Conservation (phyloP, 176 grass and related monocot species). For the Cenchrus purpureus region DNA sequence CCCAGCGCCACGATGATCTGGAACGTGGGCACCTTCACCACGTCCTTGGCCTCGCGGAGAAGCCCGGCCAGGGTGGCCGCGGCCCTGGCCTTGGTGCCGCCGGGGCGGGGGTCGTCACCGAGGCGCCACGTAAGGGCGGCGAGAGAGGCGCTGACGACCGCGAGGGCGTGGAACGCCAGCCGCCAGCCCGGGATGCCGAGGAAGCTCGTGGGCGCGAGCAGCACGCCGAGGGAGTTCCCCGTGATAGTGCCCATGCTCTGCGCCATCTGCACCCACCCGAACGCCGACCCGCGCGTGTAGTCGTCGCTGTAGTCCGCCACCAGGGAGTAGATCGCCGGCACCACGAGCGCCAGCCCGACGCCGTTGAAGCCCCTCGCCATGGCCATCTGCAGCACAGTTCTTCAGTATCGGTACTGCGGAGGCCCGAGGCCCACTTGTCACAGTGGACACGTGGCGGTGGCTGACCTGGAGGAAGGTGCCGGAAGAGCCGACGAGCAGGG, state of each 20-base stretch:
- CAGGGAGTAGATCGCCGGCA: slow-evolving; percentile 51
- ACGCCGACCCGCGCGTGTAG: slow-evolving; percentile 43
- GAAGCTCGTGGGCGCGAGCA: slow-evolving; percentile 49
- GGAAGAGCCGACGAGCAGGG: not conserved
- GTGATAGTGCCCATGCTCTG: slow-evolving; percentile 22
- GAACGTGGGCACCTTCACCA: slow-evolving; percentile 41
- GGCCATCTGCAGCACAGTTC: not conserved
- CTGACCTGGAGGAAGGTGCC: not conserved
- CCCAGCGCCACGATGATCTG: slow-evolving; percentile 46
- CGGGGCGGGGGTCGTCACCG: slow-evolving; percentile 25
- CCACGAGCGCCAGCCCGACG: slow-evolving; percentile 48
- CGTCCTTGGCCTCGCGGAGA: slow-evolving; percentile 30
- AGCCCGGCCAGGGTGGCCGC: not conserved
- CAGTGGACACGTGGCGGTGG: no score
- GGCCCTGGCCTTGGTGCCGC: not conserved
- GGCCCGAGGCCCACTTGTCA: not conserved
- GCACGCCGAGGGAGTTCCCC: slow-evolving; percentile 31
- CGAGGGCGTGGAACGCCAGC: slow-evolving; percentile 48
- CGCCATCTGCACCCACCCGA: slow-evolving; percentile 55
- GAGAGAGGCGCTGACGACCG: slow-evolving; percentile 27
- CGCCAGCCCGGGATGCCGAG: slow-evolving; percentile 61
- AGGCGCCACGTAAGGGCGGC: slow-evolving; percentile 35
- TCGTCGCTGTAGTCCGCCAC: slow-evolving; percentile 59
- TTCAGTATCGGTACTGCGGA: no score
- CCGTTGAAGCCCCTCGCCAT: slow-evolving; percentile 41